phyloP scores from a whole-genome alignment of 306 rosid species.

The Trichosanthes cucumerina region DNA sequence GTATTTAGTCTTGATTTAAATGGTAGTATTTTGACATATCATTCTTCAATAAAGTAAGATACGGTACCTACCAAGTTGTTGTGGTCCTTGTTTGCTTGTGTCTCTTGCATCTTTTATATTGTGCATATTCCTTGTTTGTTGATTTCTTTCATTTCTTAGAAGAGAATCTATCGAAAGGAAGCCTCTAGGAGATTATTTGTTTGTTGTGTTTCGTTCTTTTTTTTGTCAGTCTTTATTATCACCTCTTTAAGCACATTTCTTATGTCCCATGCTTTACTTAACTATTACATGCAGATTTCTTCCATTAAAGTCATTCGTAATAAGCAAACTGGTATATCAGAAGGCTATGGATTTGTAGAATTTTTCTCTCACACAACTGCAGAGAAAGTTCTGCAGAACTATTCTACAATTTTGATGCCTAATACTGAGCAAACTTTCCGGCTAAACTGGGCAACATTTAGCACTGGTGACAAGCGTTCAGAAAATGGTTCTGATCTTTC shows the following conservation, averaged over 20 bases:
- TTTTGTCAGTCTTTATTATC: background rate
- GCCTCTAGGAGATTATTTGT: background rate
- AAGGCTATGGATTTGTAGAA: conserved; percentile 67
- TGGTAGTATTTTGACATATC: background rate
- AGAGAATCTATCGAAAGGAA: background rate
- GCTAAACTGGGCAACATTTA: conserved; percentile 58
- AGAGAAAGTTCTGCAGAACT: conserved; percentile 44
- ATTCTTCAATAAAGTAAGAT: background rate
- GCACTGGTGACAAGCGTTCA: conserved; percentile 54
- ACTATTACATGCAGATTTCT: conserved; percentile 26
- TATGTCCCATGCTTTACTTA: background rate
- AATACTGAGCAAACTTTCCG: conserved; percentile 50
- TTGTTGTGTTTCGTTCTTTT: background rate
- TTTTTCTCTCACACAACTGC: conserved; percentile 41
- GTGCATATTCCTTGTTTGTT: background rate
- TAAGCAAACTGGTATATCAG: conserved; percentile 47
- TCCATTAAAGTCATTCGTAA: conserved; percentile 58
- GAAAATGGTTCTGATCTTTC: conserved; percentile 53
- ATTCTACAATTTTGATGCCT: conserved; percentile 46
- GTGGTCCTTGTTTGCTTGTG: background rate
- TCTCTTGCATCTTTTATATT: background rate
- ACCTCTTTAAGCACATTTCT: background rate
- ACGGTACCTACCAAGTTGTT: background rate
- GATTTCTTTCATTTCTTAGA: background rate
- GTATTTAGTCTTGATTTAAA: background rate